These are phyloP conservation scores for Picea abies DNA, from an alignment of 83 land plant species.

Conservation along the genomic window DNA sequence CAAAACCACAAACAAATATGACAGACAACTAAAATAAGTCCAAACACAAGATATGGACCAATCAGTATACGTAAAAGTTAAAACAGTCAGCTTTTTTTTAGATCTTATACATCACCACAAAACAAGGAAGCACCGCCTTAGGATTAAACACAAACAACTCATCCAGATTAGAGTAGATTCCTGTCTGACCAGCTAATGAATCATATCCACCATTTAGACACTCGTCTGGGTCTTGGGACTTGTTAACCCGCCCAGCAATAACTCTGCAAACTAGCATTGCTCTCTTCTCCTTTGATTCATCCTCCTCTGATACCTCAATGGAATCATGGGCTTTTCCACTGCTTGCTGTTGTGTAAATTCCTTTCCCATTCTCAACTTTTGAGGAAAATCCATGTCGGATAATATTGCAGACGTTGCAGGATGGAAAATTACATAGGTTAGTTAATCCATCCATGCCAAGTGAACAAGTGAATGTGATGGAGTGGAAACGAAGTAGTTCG, in stretches of 20 bases:
- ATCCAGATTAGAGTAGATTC: constrained; percentile 66
- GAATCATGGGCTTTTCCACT: constrained; percentile 84
- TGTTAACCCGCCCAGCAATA: constrained; percentile 68
- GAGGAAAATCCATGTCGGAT: constrained; percentile 63
- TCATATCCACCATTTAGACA: constrained; percentile 34
- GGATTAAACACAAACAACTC: constrained; percentile 77
- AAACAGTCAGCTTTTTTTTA: background rate
- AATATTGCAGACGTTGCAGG: constrained; percentile 47
- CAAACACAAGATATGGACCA: too few species aligned
- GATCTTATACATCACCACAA: constrained; percentile 67
- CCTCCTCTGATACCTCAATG: constrained; percentile 6
- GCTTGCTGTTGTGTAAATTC: constrained; percentile 72
- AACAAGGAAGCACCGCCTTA: constrained; percentile 84
- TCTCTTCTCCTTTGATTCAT: constrained; percentile 32
- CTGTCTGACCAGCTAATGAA: constrained; percentile 53
- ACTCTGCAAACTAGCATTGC: constrained; percentile 92
- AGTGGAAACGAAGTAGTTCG: constrained; percentile 82
- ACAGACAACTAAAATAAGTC: too few species aligned
- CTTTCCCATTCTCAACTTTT: constrained; percentile 12
- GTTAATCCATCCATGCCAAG: constrained; percentile 57
- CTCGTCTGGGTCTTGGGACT: background rate
- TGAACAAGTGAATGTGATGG: constrained; percentile 55
- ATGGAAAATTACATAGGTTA: constrained; percentile 34
- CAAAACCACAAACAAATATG: too few species aligned
- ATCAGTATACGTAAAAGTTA: too few species aligned